These are phyloP conservation scores for Suhomyces sp. DNA, from an alignment of 805 yeast genomes.

Conservation along the genomic window DNA sequence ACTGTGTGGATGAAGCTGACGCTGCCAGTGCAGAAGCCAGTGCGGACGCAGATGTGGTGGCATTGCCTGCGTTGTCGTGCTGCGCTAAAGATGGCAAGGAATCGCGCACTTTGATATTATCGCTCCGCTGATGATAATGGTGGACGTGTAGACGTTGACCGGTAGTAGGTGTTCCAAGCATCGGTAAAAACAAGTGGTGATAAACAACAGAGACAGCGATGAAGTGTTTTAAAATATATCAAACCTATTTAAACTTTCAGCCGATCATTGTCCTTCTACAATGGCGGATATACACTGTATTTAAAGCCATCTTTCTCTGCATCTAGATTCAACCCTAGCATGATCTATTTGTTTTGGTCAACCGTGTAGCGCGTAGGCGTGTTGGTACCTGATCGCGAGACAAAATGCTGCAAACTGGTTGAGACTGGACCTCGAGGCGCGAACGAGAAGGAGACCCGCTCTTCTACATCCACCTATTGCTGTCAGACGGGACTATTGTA, in stretches of 20 bases:
- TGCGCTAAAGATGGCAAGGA: not conserved
- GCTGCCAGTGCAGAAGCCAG: not conserved
- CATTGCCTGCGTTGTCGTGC: not conserved
- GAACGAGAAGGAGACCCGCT: not conserved
- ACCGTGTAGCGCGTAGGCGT: not conserved
- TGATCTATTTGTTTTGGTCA: not conserved
- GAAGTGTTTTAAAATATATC: not conserved
- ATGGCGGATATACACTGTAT: not conserved
- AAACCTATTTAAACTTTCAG: not conserved
- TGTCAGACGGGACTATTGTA: not conserved
- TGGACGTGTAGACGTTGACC: not conserved
- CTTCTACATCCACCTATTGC: not conserved
- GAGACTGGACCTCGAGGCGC: not conserved
- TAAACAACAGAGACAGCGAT: not conserved
- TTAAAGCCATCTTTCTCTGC: not conserved
- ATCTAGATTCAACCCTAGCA: not conserved
- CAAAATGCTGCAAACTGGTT: not conserved
- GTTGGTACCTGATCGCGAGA: not conserved
- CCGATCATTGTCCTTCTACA: not conserved
- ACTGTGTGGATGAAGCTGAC: slow-evolving; percentile 1
- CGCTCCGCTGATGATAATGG: not conserved
- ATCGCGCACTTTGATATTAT: not conserved
- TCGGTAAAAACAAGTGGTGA: not conserved
- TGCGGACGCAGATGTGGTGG: not conserved
- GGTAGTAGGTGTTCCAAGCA: not conserved